Base-by-base conservation (phyloP, 2,329 filamentous ascomycete genomes). In the Cadophora gregata region DNA sequence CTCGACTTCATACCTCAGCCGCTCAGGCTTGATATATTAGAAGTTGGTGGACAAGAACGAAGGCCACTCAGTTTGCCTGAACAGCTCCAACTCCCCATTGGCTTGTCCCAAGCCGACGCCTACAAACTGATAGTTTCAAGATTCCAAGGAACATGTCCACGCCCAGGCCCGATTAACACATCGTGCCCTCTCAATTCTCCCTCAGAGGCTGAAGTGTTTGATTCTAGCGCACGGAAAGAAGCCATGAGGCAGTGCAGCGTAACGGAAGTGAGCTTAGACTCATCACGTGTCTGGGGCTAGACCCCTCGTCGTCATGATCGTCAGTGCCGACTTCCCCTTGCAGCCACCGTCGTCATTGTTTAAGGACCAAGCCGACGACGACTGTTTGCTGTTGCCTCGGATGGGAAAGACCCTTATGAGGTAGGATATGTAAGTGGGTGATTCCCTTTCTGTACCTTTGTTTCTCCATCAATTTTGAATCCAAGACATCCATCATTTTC, bases 301-400 rank as follows among this genome's bases (percentile, higher is more conserved):
- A 58, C 19, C 55, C 25, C 31, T 58, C 33, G 55, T 58, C 55
- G 36, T 58, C 31, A 24, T 25, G 55, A 58, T 58, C 55, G 25
- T 25, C 33, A 42, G 42, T 38, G 10, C 21, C 21, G 5, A n/a
- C 12, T 58, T 3, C 55, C 55, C 21, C 14, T 58, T 36, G 5
- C 33, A 58, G 55, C 55, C 55, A 58, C 50, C 33, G 24, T 56
- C 53, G 55, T 38, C 55, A 38, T 58, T 25, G 10, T 14, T 42
- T 58, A 12, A 19, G 29, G 38, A 16, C 7, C 2, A 42, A 42
- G 12, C 14, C 24, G n/a, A 31, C 50, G 25, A 33, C 14, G 31
- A 36, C 31, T 27, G 55, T 58, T 58, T 36, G 55, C 33, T 25
- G 33, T 21, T 58, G 55, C 55, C 53, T 58, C 55, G 33, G 55